Conservation (phyloP, 495 filamentous ascomycete species). For the Aspergillus taichungensis region DNA sequence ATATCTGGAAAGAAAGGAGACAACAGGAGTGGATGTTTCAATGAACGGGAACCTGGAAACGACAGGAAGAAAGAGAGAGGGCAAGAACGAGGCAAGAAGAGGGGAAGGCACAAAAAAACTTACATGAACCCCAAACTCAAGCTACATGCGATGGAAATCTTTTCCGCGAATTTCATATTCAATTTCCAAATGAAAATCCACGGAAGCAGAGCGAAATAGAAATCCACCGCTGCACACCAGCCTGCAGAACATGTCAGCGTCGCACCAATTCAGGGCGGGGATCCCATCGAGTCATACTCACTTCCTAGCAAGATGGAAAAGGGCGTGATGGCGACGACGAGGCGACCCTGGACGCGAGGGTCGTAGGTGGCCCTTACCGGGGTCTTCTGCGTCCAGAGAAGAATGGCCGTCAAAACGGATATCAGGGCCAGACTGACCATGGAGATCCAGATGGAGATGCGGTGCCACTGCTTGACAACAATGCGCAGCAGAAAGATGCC, state of each 20-base stretch:
- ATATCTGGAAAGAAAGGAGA: no score
- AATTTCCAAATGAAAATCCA: conserved; percentile 19
- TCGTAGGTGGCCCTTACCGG: conserved; percentile 12
- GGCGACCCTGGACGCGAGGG: conserved; percentile 10
- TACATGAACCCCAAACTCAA: conserved; percentile 16
- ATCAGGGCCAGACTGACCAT: conserved; percentile 11
- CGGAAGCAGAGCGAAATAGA: conserved; percentile 15
- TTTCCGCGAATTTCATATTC: conserved; percentile 16
- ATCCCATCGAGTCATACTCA: not conserved
- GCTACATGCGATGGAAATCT: conserved; percentile 17
- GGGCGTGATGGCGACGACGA: conserved; percentile 6
- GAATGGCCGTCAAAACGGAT: conserved; percentile 9
- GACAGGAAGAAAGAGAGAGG: not conserved
- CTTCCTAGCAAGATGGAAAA: conserved; percentile 12
- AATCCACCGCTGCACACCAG: conserved; percentile 18
- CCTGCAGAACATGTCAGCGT: not conserved
- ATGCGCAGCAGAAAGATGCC: conserved; percentile 15
- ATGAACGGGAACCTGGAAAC: no score
- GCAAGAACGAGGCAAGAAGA: not conserved
- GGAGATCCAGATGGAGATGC: conserved; percentile 12
- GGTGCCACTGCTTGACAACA: conserved; percentile 16
- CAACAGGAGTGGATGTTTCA: no score
- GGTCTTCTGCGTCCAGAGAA: conserved; percentile 11
- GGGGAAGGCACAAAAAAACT: not conserved
- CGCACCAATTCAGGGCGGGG: not conserved